A percentile compares a stretch with the other conserved stretches of the same genome.
These are phyloP conservation scores for Termitomyces sp. DNA, from an alignment of 768 basidiomycete genomes.

Conservation along the genomic window DNA sequence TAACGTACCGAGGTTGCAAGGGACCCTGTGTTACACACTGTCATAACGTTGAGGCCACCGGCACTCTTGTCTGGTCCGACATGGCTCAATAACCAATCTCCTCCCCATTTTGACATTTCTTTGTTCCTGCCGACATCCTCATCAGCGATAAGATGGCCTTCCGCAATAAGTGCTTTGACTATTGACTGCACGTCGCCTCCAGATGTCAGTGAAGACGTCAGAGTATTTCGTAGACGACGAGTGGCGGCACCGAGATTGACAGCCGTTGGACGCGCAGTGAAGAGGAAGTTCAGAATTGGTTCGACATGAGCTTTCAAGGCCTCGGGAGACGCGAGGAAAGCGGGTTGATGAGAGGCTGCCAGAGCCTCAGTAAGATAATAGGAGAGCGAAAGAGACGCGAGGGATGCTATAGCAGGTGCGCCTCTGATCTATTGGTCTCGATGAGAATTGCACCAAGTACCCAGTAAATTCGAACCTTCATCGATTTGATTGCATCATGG, in stretches of 20 bases:
- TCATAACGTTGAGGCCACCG: slow-evolving; percentile 72
- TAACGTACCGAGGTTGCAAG: slow-evolving; percentile 83
- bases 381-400: slow-evolving; percentile 79
- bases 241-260: slow-evolving; percentile 92
- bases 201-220: slow-evolving; percentile 40
- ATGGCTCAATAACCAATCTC: slow-evolving; percentile 72
- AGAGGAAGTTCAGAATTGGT: slow-evolving; percentile 65
- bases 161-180: slow-evolving; percentile 60
- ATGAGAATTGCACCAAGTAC: slow-evolving; percentile 1
- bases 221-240: slow-evolving; percentile 54
- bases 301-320: slow-evolving; percentile 53
- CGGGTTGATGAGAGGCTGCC: slow-evolving; percentile 39
- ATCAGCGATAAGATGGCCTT: slow-evolving; percentile 70
- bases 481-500: slow-evolving; percentile 91
- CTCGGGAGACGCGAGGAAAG: slow-evolving; percentile 50
- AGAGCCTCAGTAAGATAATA: slow-evolving; percentile 57
- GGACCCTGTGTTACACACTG: slow-evolving; percentile 97
- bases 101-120: slow-evolving; percentile 80
- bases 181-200: slow-evolving; percentile 42
- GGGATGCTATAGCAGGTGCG: slow-evolving; percentile 92
- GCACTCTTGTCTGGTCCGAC: slow-evolving; percentile 34
- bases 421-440: slow-evolving; percentile 59
- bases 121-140: slow-evolving; percentile 89
- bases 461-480: slow-evolving; percentile 61
- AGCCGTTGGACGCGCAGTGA: slow-evolving; percentile 90